Conservation (phyloP, 2,329 filamentous ascomycete species). For the Botryotinia globosa region DNA sequence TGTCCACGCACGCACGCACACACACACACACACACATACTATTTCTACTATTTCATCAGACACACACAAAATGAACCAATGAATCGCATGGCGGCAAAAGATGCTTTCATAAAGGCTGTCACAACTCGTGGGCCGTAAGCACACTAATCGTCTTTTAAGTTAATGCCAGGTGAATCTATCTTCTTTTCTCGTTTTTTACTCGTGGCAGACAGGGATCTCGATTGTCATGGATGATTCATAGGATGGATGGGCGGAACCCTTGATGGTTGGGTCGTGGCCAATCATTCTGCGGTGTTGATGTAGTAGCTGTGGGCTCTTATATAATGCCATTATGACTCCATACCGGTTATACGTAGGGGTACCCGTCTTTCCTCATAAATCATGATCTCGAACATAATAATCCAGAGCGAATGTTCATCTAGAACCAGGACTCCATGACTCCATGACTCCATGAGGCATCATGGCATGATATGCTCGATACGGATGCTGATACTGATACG, state of each 20-base stretch:
- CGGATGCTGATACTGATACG: no score
- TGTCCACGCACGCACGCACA: no score
- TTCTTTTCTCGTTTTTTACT: constrained; percentile 15
- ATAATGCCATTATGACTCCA: background rate
- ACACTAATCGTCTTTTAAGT: background rate
- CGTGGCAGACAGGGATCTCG: constrained; percentile 9
- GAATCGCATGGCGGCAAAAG: background rate
- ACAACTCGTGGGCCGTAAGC: background rate
- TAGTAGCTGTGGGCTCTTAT: background rate
- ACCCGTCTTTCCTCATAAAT: background rate
- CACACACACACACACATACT: no score
- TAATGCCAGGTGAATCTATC: constrained; percentile 7
- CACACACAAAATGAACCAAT: background rate
- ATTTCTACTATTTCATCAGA: background rate
- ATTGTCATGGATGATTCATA: background rate
- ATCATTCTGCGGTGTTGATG: background rate
- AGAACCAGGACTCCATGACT: no score
- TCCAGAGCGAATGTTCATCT: background rate
- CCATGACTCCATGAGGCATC: no score
- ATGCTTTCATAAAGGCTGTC: constrained; percentile 3
- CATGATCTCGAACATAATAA: background rate
- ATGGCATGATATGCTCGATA: background rate
- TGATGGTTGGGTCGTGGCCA: background rate
- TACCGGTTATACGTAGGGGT: background rate
- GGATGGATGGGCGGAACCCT: background rate